Percentiles rank a stretch among this genome's conserved stretches.
Evolutionary conservation across 768 basidiomycete species (phyloP).

Genomic region (Porphyrellus cyaneotinctus): DNA sequence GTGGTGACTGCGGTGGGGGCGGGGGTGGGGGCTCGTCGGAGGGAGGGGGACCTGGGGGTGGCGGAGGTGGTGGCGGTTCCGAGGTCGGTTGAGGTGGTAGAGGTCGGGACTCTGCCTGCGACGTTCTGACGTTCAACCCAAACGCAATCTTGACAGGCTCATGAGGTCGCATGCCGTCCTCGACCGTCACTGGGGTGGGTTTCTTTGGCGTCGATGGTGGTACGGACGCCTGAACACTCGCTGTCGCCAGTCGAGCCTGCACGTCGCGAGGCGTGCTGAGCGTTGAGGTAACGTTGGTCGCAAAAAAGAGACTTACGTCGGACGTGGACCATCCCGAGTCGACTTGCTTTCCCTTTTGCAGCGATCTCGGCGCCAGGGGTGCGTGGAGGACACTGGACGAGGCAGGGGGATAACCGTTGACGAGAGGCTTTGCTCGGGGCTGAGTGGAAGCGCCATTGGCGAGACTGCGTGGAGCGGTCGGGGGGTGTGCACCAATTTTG

Average conservation of each 20-base stretch:
- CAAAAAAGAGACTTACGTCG: slow-evolving; percentile 28
- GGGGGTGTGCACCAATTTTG: slow-evolving; percentile 53
- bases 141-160: slow-evolving; percentile 32
- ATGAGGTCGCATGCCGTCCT: slow-evolving; percentile 30
- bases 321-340: slow-evolving; percentile 35
- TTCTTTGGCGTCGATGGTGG: slow-evolving; percentile 15
- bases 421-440: slow-evolving; percentile 37
- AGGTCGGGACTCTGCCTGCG: slow-evolving; percentile 23
- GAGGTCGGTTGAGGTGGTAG: slow-evolving; percentile 37
- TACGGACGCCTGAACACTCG: slow-evolving; percentile 14
- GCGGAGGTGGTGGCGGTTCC: slow-evolving; percentile 36
- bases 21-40: slow-evolving; percentile 27
- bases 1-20: slow-evolving; percentile 25
- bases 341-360: slow-evolving; percentile 42
- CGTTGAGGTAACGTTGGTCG: not conserved
- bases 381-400: slow-evolving; percentile 23
- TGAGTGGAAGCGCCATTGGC: slow-evolving; percentile 35
- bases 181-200: slow-evolving; percentile 19
- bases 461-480: slow-evolving; percentile 65
- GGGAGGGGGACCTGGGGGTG: slow-evolving; percentile 30
- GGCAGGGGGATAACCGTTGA: slow-evolving; percentile 40
- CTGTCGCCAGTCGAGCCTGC: slow-evolving; percentile 14
- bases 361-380: slow-evolving; percentile 32
- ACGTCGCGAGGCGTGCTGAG: slow-evolving; percentile 1
- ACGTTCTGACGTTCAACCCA: slow-evolving; percentile 29